phyloP scores from a whole-genome alignment of 2,329 filamentous ascomycete species.

The Monosporascus sp. region DNA sequence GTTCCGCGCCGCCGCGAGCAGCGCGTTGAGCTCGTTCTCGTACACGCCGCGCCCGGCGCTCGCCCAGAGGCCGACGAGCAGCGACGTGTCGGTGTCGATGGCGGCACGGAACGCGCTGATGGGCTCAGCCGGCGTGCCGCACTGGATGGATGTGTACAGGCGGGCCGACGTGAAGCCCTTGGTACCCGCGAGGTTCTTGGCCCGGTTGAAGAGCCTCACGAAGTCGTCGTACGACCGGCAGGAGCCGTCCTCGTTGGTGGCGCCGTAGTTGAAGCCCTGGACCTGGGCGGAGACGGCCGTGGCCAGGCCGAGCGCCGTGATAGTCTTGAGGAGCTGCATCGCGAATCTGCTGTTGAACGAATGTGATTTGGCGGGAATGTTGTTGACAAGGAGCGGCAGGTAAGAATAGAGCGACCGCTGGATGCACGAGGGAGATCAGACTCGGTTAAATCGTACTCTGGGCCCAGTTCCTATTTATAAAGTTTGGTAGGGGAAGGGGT shows the following conservation, averaged over 20 bases:
- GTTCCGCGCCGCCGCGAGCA: slow-evolving; percentile 14
- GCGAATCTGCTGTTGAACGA: not conserved
- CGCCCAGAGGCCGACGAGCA: slow-evolving; percentile 25
- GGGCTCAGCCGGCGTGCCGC: slow-evolving; percentile 23
- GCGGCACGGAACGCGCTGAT: slow-evolving; percentile 25
- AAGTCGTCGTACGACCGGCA: slow-evolving; percentile 38
- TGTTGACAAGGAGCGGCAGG: not conserved
- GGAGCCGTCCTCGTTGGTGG: slow-evolving; percentile 33
- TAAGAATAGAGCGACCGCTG: not conserved
- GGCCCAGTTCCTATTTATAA: too few relatives aligned
- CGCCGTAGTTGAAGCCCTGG: slow-evolving; percentile 43
- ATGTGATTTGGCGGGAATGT: too few relatives aligned
- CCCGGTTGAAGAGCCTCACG: slow-evolving; percentile 38
- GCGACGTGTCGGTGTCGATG: slow-evolving; percentile 23
- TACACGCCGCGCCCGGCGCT: slow-evolving; percentile 19
- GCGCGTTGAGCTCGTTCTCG: slow-evolving; percentile 23
- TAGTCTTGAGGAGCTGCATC: slow-evolving; percentile 13
- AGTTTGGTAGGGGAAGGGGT: not conserved
- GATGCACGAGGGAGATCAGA: not conserved
- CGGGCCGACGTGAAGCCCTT: slow-evolving; percentile 41
- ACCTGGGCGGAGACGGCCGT: slow-evolving; percentile 13
- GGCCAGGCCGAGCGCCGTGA: slow-evolving; percentile 12
- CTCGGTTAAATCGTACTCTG: not conserved
- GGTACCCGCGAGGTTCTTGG: slow-evolving; percentile 34
- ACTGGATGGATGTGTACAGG: slow-evolving; percentile 33